Percentiles rank a stretch among this genome's conserved stretches.
Evolutionary conservation across 495 filamentous ascomycete genomes (phyloP).

Genomic region (Aspergillus diversus): DNA sequence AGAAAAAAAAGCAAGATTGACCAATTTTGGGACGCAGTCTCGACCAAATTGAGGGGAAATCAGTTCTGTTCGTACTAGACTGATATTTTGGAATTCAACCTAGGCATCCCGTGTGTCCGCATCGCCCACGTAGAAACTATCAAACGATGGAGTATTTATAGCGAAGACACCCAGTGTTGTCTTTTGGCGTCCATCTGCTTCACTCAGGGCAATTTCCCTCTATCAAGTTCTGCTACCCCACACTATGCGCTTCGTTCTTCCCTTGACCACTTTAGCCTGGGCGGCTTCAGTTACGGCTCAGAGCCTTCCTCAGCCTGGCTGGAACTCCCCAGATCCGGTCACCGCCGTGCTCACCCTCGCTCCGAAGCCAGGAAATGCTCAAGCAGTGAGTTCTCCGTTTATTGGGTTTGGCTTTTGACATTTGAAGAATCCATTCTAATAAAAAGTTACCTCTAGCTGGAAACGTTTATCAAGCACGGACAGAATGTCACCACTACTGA

Average conservation of each 20-base stretch:
- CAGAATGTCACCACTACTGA: slow-evolving; percentile 8
- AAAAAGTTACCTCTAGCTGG: neutral
- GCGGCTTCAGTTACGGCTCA: neutral
- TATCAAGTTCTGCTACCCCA: neutral
- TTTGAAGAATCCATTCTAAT: neutral
- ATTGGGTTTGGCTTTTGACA: neutral
- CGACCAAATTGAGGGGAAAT: no score
- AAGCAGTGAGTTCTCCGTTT: neutral
- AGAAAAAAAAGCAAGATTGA: no score
- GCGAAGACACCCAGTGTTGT: neutral
- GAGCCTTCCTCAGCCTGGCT: slow-evolving; percentile 1
- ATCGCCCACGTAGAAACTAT: neutral
- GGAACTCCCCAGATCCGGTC: slow-evolving; percentile 6
- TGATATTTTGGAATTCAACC: no score
- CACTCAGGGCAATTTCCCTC: neutral
- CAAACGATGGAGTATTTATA: neutral
- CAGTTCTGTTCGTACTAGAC: no score
- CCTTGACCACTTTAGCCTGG: slow-evolving; percentile 2
- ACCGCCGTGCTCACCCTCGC: neutral
- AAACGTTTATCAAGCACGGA: neutral
- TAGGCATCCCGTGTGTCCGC: neutral
- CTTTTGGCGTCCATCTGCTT: neutral
- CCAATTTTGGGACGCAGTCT: no score
- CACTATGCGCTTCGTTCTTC: slow-evolving; percentile 5
- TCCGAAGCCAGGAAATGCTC: neutral